These are phyloP conservation scores for Cadophora sp. DNA, from an alignment of 2,329 filamentous ascomycete species.

Conservation along the genomic window DNA sequence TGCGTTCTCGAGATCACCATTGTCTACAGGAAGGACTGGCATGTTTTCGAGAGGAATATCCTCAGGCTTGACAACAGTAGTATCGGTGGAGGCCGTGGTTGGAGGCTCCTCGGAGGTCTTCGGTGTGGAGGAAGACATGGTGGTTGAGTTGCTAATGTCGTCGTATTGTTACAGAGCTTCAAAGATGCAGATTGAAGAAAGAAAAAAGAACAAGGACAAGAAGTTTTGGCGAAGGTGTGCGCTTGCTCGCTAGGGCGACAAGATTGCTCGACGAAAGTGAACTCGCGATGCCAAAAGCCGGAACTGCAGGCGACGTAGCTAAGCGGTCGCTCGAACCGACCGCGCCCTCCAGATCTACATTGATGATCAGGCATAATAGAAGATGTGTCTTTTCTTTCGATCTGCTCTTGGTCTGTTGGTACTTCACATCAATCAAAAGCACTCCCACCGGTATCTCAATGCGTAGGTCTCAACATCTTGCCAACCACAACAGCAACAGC, in stretches of 20 bases:
- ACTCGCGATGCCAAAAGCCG: not conserved
- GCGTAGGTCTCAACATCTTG: slow-evolving; percentile 4
- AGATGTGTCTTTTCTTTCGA: not conserved
- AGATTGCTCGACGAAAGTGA: slow-evolving; percentile 10
- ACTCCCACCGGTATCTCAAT: not conserved
- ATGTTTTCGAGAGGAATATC: not conserved
- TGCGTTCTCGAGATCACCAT: slow-evolving; percentile 1
- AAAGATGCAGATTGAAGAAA: not conserved
- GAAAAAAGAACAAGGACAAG: not conserved
- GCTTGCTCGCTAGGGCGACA: not conserved
- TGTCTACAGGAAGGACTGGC: not conserved
- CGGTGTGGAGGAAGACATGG: not conserved
- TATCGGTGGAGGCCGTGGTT: not conserved
- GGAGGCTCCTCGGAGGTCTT: not conserved
- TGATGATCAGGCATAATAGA: not conserved
- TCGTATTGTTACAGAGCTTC: not conserved
- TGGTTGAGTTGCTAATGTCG: not conserved
- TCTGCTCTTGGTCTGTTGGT: not conserved
- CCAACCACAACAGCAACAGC: not conserved
- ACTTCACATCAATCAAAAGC: not conserved
- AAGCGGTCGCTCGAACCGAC: not conserved
- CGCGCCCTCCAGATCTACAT: not conserved
- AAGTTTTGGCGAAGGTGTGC: not conserved
- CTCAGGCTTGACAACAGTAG: not conserved
- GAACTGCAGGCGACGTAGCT: not conserved